These are phyloP conservation scores for Diddensiella santjacobensis DNA, from an alignment of 805 yeast genomes.

Conservation along the genomic window DNA sequence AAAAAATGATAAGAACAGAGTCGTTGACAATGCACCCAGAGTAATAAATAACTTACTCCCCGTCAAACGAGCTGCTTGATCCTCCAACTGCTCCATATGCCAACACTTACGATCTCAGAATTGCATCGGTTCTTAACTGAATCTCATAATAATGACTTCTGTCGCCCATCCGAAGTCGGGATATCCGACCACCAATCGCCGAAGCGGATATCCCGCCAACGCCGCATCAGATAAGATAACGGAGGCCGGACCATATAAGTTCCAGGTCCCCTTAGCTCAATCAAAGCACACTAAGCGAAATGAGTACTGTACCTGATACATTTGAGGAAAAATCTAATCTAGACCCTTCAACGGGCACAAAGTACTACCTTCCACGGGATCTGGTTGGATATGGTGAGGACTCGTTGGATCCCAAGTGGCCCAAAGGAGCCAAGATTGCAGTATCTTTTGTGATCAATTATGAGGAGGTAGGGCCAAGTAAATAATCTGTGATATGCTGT, in stretches of 20 bases:
- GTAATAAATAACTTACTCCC: constrained; percentile 13
- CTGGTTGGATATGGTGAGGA: constrained; percentile 33
- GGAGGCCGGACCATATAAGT: too few relatives aligned
- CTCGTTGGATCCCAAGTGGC: constrained; percentile 34
- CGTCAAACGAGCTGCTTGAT: constrained; percentile 15
- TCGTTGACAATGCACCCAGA: constrained; percentile 14
- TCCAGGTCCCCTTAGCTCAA: too few relatives aligned
- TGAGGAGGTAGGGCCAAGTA: constrained; percentile 29
- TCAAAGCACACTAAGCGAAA: too few relatives aligned
- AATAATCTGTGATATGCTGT: too few relatives aligned
- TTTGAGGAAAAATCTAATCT: constrained; percentile 3
- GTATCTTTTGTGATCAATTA: constrained; percentile 35
- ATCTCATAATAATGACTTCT: too few relatives aligned
- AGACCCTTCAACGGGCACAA: constrained; percentile 10
- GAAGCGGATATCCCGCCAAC: too few relatives aligned
- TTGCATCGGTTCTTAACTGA: too few relatives aligned
- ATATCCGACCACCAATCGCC: too few relatives aligned
- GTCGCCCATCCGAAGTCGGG: too few relatives aligned
- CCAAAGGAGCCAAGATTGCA: constrained; percentile 33
- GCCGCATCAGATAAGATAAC: too few relatives aligned
- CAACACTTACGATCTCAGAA: too few relatives aligned
- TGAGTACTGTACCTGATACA: constrained; percentile 4
- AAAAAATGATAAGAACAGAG: constrained; percentile 37
- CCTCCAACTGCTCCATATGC: constrained; percentile 3
- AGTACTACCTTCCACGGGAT: constrained; percentile 28